Base-by-base conservation (phyloP, 345 rosid genomes). In the Euphorbia pulcherrima region DNA sequence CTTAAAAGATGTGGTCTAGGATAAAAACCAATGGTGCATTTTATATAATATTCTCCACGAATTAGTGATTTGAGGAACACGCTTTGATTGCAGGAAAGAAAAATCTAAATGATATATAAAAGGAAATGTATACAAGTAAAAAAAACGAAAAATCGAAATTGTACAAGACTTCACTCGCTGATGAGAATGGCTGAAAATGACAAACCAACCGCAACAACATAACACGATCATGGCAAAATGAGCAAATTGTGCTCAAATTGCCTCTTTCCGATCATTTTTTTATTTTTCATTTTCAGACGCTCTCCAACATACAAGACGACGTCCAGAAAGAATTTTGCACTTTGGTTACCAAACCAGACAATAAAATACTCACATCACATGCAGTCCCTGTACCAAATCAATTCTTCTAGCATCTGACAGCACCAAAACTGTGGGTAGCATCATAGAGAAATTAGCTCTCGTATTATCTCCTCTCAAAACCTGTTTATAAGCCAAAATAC, bases 241-340 rank as follows among this genome's bases (percentile, higher is more conserved):
- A 69, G 66, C 66, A 47, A 60, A 60, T 60, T 69, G 72, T 60
- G 72, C 72, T 69, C 72, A 23, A 33, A 33, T 35, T 69, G 65
- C 24, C 66, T 29, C 55, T 39, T 50, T 29, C 29, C 29, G 57
- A 47, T 33, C 47, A 11, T 20, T 24, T 69, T n/a, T 68, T 58
- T 16, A 30, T 7, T 60, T 41, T 52, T 47, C 44, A 33, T 30
- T 69, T 69, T 51, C 16, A 58, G 26, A 63, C 14, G 24, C 65
- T 59, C 59, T 57, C 61, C 56, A 59, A 58, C 72, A 58, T 59
- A 58, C 58, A 46, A 8, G 44, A 68, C 20, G 44, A 68, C 20
- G 47, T 59, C 66, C 14, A 69, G 66, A 35, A 48, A 58, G 72
- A 60, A 29, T 60, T 44, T 47, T 28, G 59, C 59, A 27, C 57